A percentile compares a stretch with the other conserved stretches of the same genome.
Conservation (phyloP, 768 basidiomycete genomes). For the Cystofilobasidium macerans region DNA sequence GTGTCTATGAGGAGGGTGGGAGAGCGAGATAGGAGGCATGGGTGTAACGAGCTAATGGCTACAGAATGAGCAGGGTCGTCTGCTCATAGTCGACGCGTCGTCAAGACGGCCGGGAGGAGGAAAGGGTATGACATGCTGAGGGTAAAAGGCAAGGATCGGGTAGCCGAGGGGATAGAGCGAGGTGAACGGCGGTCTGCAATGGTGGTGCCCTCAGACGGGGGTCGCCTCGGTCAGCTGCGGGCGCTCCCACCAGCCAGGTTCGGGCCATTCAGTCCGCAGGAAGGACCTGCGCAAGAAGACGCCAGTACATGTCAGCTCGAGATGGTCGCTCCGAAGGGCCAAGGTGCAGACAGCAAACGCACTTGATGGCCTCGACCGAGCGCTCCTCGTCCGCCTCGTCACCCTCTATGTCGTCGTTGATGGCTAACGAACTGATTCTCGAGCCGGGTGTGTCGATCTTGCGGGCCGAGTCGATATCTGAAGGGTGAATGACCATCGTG, state of each 20-base stretch:
- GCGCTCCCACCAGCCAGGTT: background rate
- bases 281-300: background rate
- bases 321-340: background rate
- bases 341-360: background rate
- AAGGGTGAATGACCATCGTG: background rate
- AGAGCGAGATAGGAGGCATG: too few species aligned
- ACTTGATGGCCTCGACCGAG: background rate
- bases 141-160: too few species aligned
- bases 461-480: background rate
- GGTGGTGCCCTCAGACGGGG: too few species aligned
- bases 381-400: background rate
- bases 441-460: background rate
- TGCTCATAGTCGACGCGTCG: too few species aligned
- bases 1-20: too few species aligned
- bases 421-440: background rate
- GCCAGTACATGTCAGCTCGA: background rate
- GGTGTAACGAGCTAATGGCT: too few species aligned
- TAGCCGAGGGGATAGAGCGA: too few species aligned
- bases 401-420: constrained; percentile 19
- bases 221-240: too few species aligned
- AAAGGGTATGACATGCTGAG: too few species aligned
- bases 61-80: too few species aligned
- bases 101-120: too few species aligned
- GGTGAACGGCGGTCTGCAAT: too few species aligned
- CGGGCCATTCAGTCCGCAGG: background rate